Evolutionary conservation across 345 rosid species (phyloP).

Genomic region (Linum tenue): DNA sequence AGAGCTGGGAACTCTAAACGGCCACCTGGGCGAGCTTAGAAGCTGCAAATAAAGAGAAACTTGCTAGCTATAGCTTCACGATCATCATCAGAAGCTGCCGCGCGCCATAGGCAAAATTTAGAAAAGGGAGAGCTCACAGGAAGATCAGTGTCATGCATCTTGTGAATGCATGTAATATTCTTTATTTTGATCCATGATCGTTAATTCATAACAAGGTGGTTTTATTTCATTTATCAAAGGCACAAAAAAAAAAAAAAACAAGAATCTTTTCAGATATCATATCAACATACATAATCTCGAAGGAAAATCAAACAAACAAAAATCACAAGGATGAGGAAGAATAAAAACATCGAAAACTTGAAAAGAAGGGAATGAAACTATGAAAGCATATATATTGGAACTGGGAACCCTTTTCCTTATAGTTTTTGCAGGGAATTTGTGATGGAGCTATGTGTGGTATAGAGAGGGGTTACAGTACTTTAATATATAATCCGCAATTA

Average conservation of each 20-base stretch:
- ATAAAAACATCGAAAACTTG: no score
- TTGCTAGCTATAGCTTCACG: neutral
- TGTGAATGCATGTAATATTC: neutral
- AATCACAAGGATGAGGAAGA: neutral
- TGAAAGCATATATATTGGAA: neutral
- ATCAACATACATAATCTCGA: no score
- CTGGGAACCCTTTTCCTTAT: neutral
- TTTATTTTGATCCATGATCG: neutral
- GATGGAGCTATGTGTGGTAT: no score
- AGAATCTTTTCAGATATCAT: no score
- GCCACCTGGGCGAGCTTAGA: conserved; percentile 1
- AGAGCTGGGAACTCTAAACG: conserved; percentile 6
- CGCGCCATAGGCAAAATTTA: no score
- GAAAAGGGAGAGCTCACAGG: no score
- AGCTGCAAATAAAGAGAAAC: neutral
- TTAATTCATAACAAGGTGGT: no score
- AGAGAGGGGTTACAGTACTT: no score
- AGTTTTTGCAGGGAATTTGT: neutral
- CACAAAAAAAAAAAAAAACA: neutral
- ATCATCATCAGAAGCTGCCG: neutral
- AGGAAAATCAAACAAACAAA: no score
- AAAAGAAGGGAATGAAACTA: neutral
- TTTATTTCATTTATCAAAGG: no score
- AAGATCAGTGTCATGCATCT: neutral
- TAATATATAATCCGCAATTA: no score